Evolutionary conservation across 2,329 filamentous ascomycete species (phyloP).

Genomic region (Penicillium sp.): DNA sequence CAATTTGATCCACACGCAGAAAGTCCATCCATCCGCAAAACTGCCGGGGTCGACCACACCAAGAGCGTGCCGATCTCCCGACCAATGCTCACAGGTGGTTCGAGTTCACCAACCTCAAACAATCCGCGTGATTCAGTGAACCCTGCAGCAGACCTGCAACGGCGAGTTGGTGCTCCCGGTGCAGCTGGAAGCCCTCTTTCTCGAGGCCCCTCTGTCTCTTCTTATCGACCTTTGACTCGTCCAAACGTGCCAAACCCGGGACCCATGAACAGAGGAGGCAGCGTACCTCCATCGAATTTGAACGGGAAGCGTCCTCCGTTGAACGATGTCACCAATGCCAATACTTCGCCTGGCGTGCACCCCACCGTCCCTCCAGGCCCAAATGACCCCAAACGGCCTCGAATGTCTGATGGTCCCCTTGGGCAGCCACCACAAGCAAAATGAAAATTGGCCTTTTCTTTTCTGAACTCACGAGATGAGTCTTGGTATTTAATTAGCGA

Average conservation of each 20-base stretch:
- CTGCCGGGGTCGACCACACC: constrained; percentile 76
- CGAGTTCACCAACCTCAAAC: constrained; percentile 31
- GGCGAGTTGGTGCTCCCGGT: constrained; percentile 33
- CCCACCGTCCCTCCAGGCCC: constrained; percentile 21
- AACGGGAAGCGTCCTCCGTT: constrained; percentile 43
- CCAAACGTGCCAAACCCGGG: constrained; percentile 27
- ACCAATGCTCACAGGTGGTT: constrained; percentile 31
- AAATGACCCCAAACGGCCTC: constrained; percentile 33
- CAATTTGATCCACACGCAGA: constrained; percentile 69
- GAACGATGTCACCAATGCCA: constrained; percentile 43
- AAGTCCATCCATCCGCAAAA: constrained; percentile 82
- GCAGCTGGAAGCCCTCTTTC: constrained; percentile 31
- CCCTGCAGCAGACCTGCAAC: constrained; percentile 32
- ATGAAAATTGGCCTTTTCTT: constrained; percentile 7
- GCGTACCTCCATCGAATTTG: constrained; percentile 27
- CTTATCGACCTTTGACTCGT: constrained; percentile 44
- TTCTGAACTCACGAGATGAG: background rate
- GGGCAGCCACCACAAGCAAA: constrained; percentile 16
- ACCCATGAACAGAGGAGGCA: constrained; percentile 16
- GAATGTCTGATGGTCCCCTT: constrained; percentile 18
- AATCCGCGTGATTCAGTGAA: constrained; percentile 34
- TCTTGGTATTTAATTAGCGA: constrained; percentile 9
- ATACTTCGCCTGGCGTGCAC: constrained; percentile 15
- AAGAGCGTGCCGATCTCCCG: constrained; percentile 67
- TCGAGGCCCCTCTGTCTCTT: constrained; percentile 35